Base-by-base conservation (phyloP, 2,329 filamentous ascomycete genomes). In the Nothophoma quercina region DNA sequence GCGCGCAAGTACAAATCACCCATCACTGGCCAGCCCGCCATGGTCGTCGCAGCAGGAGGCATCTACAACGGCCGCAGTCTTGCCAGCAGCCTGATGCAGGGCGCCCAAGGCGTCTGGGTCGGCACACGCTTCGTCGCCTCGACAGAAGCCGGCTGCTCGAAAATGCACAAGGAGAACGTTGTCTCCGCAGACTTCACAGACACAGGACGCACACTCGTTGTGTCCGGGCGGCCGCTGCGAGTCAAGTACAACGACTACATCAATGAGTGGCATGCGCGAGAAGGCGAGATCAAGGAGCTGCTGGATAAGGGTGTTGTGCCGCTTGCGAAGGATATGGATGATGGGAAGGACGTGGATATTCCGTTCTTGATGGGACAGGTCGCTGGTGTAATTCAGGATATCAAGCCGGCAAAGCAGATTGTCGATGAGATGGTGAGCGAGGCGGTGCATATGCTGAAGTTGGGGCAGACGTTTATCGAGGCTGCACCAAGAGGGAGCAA, bases 311-410 rank as follows among this genome's bases (percentile, higher is more conserved):
- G 93, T 0, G 77, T 96, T 23, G 88, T 96, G 55, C 93, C 93
- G 1, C 79, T 97, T 58, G 85, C 88, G 76, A 82, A 90, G 69
- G 93, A 98, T 70, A 79, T 96, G 67, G 90, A 96, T 41, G 82
- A 91, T 47, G 89, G 88, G 1, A 88, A 87, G 48, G 91, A 96
- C 32, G 79, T 96, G 10, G 93, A 97, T 68, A 79, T 89, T 49
- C 93, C 93, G 10, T 92, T 93, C 75, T 72, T 97, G 68, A 97
- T 97, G 93, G 93, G 93, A 1, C 91, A 96, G 78, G 93, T 97
- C 7, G 90, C 91, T 1, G 93, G 89, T 1, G 83, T 87, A 1
- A 90, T 97, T 51, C 75, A 78, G 26, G 85, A 88, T 61, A 85
- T 97, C 54, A 86, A 95, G 79, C 91, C 93, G 0, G 93, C 93